A percentile compares a stretch with the other conserved stretches of the same genome.
These are phyloP conservation scores for Nicotiana undulata DNA, from an alignment of 257 asterid genomes.

Conservation along the genomic window DNA sequence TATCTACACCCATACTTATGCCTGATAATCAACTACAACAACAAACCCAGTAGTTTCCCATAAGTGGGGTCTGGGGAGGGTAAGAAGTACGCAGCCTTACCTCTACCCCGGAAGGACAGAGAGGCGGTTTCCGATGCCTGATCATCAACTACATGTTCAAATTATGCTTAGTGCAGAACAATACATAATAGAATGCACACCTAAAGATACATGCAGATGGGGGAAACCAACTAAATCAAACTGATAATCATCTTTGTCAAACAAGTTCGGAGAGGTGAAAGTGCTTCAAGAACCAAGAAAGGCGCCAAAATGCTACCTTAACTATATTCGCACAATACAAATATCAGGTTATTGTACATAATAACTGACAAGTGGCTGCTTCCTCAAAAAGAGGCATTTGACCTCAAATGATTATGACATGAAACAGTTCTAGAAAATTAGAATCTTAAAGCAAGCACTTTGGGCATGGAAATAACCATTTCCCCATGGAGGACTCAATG, in stretches of 20 bases:
- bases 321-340: not conserved
- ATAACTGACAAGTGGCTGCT: not conserved
- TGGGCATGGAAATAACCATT: not conserved
- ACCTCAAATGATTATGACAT: not conserved
- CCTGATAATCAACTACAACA: not conserved
- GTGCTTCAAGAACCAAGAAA: not conserved
- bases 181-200: not conserved
- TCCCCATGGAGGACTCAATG: not conserved
- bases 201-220: not conserved
- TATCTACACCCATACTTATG: not conserved
- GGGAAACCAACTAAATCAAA: not conserved
- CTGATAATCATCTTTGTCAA: not conserved
- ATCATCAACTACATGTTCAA: not conserved
- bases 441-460: not conserved
- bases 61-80: no score
- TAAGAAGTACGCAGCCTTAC: no score
- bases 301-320: not conserved
- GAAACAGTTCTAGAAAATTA: not conserved
- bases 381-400: not conserved
- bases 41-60: no score
- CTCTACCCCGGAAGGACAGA: no score
- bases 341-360: not conserved
- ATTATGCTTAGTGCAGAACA: not conserved
- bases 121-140: no score
- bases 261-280: not conserved